phyloP scores from a whole-genome alignment of 2,329 filamentous ascomycete species.

The Monosporascus sp. region DNA sequence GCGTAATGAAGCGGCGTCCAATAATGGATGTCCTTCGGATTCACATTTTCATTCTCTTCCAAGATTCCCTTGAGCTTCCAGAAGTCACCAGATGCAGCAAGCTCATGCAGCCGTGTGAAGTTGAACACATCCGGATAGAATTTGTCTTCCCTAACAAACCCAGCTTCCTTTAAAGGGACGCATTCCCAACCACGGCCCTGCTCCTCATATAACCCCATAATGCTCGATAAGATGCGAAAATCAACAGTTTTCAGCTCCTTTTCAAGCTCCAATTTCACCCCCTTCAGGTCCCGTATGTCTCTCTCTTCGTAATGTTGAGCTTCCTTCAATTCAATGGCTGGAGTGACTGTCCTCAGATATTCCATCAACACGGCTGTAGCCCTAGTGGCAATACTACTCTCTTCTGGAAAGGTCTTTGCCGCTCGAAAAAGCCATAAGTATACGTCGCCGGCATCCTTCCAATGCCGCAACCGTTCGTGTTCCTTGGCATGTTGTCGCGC shows the following conservation, averaged over 20 bases:
- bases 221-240: background rate
- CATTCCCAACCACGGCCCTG: conserved; percentile 1
- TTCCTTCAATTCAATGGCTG: conserved; percentile 2
- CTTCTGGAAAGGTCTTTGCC: too few relatives aligned
- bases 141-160: too few relatives aligned
- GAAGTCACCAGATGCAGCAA: too few relatives aligned
- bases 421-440: conserved; percentile 12
- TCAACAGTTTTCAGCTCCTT: too few relatives aligned
- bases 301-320: background rate
- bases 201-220: conserved; percentile 1
- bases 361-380: conserved; percentile 13
- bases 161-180: too few relatives aligned
- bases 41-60: too few relatives aligned
- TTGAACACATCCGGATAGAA: too few relatives aligned
- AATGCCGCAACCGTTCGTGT: conserved; percentile 8
- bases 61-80: too few relatives aligned
- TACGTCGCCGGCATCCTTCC: conserved; percentile 7
- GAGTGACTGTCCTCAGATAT: conserved; percentile 7
- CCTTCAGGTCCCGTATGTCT: background rate
- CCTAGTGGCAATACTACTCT: background rate
- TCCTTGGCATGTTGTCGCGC: conserved; percentile 6
- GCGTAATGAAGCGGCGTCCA: too few relatives aligned
- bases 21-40: too few relatives aligned
- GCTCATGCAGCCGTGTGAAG: too few relatives aligned
- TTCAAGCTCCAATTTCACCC: too few relatives aligned